Conservation (phyloP, 306 rosid genomes). For the Datisca glomerata region DNA sequence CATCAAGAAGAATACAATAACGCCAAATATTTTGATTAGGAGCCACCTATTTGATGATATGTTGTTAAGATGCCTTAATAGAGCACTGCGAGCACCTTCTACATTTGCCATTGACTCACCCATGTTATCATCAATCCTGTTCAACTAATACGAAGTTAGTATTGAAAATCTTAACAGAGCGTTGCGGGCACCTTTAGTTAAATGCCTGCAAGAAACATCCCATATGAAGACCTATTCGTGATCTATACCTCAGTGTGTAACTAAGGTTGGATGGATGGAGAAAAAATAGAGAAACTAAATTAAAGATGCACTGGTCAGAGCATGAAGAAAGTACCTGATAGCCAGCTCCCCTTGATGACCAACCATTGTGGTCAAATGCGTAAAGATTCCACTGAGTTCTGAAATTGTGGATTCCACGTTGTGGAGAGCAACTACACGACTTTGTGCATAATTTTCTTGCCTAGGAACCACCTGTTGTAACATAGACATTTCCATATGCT, state of each 20-base stretch:
- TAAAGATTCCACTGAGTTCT: constrained; percentile 86
- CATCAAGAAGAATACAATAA: constrained; percentile 57
- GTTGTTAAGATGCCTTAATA: constrained; percentile 70
- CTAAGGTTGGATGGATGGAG: neutral
- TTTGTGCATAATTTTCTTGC: constrained; percentile 59
- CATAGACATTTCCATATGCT: constrained; percentile 95
- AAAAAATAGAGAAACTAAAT: no score
- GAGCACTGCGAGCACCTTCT: constrained; percentile 82
- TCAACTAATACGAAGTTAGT: neutral
- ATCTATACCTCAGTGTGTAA: neutral
- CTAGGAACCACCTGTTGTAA: constrained; percentile 87
- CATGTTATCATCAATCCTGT: constrained; percentile 93
- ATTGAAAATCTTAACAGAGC: neutral
- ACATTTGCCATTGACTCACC: constrained; percentile 82
- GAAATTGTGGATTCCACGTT: constrained; percentile 93
- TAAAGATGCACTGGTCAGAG: no score
- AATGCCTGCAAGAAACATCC: no score
- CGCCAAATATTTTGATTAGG: constrained; percentile 65
- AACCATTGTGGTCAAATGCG: constrained; percentile 95
- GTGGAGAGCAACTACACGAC: constrained; percentile 71
- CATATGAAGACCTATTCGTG: no score
- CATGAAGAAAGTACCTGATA: constrained; percentile 54
- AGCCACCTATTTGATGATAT: constrained; percentile 92
- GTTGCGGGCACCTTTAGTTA: no score
- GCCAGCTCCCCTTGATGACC: constrained; percentile 97